Conservation (phyloP, 116 monocot species). For the Dioscorea cayenensis region DNA sequence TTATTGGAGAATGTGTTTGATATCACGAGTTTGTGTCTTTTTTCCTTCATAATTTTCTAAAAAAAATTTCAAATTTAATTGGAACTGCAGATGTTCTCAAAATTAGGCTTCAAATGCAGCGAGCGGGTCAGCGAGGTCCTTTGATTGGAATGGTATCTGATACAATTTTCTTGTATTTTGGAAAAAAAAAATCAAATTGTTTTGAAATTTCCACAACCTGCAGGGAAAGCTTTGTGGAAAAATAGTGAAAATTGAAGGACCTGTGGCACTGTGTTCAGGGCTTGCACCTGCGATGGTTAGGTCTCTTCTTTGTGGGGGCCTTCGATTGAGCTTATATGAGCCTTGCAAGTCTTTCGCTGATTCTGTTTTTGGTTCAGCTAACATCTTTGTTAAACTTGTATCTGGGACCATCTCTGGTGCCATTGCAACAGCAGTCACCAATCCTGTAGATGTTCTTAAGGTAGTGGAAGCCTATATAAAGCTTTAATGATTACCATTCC, state of each 20-base stretch:
- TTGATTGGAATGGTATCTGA: slow-evolving; percentile 84
- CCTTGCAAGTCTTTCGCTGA: slow-evolving; percentile 78
- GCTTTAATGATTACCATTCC: background rate
- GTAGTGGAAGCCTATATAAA: slow-evolving; percentile 15
- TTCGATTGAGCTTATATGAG: slow-evolving; percentile 87
- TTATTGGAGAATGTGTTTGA: too few species aligned
- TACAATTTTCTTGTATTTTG: background rate
- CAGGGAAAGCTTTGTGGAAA: slow-evolving; percentile 53
- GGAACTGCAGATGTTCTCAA: slow-evolving; percentile 85
- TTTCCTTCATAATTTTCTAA: background rate
- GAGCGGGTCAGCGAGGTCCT: slow-evolving; percentile 75
- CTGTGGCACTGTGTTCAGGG: slow-evolving; percentile 68
- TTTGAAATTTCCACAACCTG: background rate
- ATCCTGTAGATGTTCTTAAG: slow-evolving; percentile 90
- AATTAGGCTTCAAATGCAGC: slow-evolving; percentile 97
- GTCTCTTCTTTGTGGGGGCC: slow-evolving; percentile 88
- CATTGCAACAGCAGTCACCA: slow-evolving; percentile 79
- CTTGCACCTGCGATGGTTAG: slow-evolving; percentile 77
- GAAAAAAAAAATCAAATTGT: background rate
- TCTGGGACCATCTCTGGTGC: slow-evolving; percentile 91
- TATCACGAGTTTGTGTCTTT: too few species aligned
- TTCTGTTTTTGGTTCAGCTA: slow-evolving; percentile 66
- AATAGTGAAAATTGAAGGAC: slow-evolving; percentile 66
- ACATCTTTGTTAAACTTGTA: slow-evolving; percentile 74
- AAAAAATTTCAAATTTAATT: background rate